Base-by-base conservation (phyloP, 106 monocot species). In the Xerophyta viscosa region DNA sequence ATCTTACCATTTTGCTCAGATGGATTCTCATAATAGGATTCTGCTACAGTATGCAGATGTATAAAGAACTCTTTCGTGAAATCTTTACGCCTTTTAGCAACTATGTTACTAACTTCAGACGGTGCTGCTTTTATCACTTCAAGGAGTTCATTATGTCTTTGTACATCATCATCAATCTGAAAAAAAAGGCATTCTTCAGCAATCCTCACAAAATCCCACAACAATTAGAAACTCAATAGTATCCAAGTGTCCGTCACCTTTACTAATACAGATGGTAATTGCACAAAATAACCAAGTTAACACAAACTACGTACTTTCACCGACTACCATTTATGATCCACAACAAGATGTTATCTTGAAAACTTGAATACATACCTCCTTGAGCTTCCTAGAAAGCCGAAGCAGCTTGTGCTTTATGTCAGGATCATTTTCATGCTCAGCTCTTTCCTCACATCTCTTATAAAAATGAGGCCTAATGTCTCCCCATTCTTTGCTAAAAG, bases 401-500 rank as follows among this genome's bases (percentile, higher is more conserved):
- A 81, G 78, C 58, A 96, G 69, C 43, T 73, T 89, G 72, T 89
- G 89, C 70, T 81, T 70, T 85, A 89, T 89, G 29, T 72, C 89
- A 48, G 85, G 85, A 69, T 86, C 72, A 42, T 36, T 33, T 62
- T 85, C 89, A 25, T 48, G 28, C 67, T 79, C 81, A 23, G 85
- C 89, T 72, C 71, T 89, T 63, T 89, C 76, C 68, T 89, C 70
- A 62, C 89, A 96, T 0, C 79, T 81, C 28, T 66, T 68, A 25
- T 66, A 89, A 56, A 96, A 96, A 66, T 89, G 79, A 48, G 82
- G 89, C 8, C 89, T 60, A 24, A 79, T 85, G 50, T 62, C 68
- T 47, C 23, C 42, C 96, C 96, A 96, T 66, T 88, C 82, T 67
- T 52, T 82, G 76, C 96, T 96, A 60, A 89, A 96, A 57, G 96